phyloP scores from a whole-genome alignment of 768 basidiomycete genomes.

The Boletus vinaceobasis region DNA sequence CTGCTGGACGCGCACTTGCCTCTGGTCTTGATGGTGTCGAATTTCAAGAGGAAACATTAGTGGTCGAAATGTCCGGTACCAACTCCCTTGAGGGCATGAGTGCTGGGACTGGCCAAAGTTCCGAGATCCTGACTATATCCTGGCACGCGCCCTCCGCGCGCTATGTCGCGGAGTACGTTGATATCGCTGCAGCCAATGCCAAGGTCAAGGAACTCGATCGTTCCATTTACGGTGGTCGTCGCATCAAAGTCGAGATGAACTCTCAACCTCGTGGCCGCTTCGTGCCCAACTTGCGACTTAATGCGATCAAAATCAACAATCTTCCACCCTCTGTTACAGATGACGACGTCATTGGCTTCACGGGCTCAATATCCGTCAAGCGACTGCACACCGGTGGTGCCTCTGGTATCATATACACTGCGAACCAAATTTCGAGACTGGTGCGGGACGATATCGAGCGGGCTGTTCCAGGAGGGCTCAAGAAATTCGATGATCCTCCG shows the following conservation, averaged over 20 bases:
- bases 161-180: slow-evolving; percentile 43
- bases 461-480: slow-evolving; percentile 15
- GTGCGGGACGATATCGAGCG: slow-evolving; percentile 26
- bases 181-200: slow-evolving; percentile 14
- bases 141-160: slow-evolving; percentile 50
- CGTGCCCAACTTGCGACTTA: slow-evolving; percentile 23
- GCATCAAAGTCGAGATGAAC: slow-evolving; percentile 47
- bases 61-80: slow-evolving; percentile 42
- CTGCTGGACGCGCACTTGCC: slow-evolving; percentile 40
- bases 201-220: slow-evolving; percentile 40
- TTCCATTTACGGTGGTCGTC: slow-evolving; percentile 36
- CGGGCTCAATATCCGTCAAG: slow-evolving; percentile 28
- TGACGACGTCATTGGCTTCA: slow-evolving; percentile 27
- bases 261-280: slow-evolving; percentile 32
- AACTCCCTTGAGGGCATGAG: slow-evolving; percentile 43
- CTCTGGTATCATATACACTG: slow-evolving; percentile 18
- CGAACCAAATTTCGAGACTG: slow-evolving; percentile 16
- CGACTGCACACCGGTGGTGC: slow-evolving; percentile 23
- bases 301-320: slow-evolving; percentile 43
- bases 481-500: slow-evolving; percentile 27
- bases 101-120: slow-evolving; percentile 27
- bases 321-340: slow-evolving; percentile 32
- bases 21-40: slow-evolving; percentile 46
- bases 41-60: slow-evolving; percentile 42
- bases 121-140: slow-evolving; percentile 44